Evolutionary conservation across 2,329 filamentous ascomycete genomes (phyloP), one percentile per base, ranked within the genome.

Genomic region (Colletotrichum acutatum): DNA sequence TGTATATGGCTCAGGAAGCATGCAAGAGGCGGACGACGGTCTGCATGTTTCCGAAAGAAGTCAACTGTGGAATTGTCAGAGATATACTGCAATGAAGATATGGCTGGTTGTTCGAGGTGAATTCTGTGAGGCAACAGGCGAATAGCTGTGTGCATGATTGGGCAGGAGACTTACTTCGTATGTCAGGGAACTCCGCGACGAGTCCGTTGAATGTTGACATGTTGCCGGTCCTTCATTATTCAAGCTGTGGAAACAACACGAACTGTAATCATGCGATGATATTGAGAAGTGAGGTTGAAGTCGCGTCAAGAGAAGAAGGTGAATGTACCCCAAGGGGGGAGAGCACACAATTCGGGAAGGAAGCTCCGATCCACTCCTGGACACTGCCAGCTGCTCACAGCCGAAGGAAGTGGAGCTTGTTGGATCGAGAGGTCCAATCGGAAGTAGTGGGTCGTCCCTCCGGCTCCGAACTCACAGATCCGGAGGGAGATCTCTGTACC

Each of bases 1-100:
- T 98, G 96, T 2, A 97, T 91, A 88, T 98, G 96, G 81, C 94
- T 97, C 30, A 98, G 86, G 79, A 98, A 98, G 80, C 93, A 97
- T 19, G 94, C 95, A 68, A 97, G 83, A 0, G 95, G 93, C 4
- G 93, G 88, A 19, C 83, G 87, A 19, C 82, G 82, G 6, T 85
- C 84, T 4, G 85, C 83, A 59, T 87, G 86, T 19, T 83, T 84
- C 28, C 94, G 90, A 78, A 98, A 98, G 84, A 92, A 95, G 82
- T 98, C 95, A 75, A 98, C 92, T 94, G 68, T 42, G 11, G 19
- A 28, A 6, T n/a, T 22, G 14, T 77, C 11, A 74, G 72, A 74
- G 24, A 75, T 66, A 49, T 34, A 30, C 6, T 26, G 62, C 26
- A 22, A 54, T 22, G 16, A 37, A 3, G 66, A 65, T n/a, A 34